Conservation (phyloP, 2,329 filamentous ascomycete genomes). For the Fusarium annulatum region DNA sequence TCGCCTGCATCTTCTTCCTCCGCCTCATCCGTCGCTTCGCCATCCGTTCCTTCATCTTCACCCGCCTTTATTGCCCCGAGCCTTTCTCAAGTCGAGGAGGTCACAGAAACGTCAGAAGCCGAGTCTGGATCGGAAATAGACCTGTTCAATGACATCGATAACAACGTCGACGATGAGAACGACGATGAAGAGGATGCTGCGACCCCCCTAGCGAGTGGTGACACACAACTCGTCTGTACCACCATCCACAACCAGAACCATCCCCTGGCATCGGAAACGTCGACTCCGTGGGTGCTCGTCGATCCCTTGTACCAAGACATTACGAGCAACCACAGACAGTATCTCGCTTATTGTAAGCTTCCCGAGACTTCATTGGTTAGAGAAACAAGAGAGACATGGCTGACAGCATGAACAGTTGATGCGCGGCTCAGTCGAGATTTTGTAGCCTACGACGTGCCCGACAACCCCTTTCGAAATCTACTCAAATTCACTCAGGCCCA, state of each 20-base stretch:
- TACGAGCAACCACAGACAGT: constrained; percentile 57
- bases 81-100: constrained; percentile 34
- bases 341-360: constrained; percentile 55
- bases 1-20: constrained; percentile 27
- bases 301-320: constrained; percentile 64
- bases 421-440: constrained; percentile 65
- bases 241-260: constrained; percentile 32
- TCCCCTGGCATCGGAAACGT: constrained; percentile 34
- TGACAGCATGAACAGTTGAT: constrained; percentile 52
- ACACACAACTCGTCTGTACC: constrained; percentile 46
- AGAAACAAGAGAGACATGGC: constrained; percentile 30
- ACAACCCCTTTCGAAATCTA: constrained; percentile 61
- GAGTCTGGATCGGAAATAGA: constrained; percentile 25
- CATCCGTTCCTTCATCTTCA: constrained; percentile 27
- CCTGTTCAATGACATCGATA: constrained; percentile 13
- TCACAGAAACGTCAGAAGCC: constrained; percentile 24
- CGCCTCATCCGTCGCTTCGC: constrained; percentile 28
- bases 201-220: constrained; percentile 26
- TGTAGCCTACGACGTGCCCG: constrained; percentile 57
- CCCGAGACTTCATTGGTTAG: constrained; percentile 13
- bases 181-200: constrained; percentile 27
- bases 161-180: background rate
- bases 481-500: constrained; percentile 56
- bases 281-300: constrained; percentile 54
- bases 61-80: constrained; percentile 23